Percentiles rank a stretch among this genome's conserved stretches.
Evolutionary conservation across 1,139 yeast genomes (phyloP).

Genomic region (Yamadazyma epiphylla): DNA sequence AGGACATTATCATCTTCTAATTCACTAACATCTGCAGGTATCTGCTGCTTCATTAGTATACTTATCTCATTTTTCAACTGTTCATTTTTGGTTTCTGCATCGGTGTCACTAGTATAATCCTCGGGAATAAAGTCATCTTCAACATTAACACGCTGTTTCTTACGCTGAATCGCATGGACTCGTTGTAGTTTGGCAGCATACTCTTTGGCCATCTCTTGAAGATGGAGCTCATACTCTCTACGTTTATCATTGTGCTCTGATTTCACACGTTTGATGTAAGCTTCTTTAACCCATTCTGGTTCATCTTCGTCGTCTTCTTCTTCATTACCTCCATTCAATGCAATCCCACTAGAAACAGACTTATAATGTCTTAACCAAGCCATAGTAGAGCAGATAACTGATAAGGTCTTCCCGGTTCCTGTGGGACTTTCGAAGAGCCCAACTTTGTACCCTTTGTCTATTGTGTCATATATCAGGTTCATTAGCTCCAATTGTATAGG

Average conservation of each 20-base stretch:
- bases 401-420: slow-evolving; percentile 90
- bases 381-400: slow-evolving; percentile 81
- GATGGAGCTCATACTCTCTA: slow-evolving; percentile 37
- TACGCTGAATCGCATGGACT: slow-evolving; percentile 8
- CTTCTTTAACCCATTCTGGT: slow-evolving; percentile 56
- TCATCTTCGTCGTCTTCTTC: slow-evolving; percentile 41
- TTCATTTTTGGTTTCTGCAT: slow-evolving; percentile 17
- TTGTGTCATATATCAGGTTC: slow-evolving; percentile 65
- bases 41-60: slow-evolving; percentile 29
- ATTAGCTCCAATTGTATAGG: slow-evolving; percentile 73
- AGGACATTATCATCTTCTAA: slow-evolving; percentile 20
- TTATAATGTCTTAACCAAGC: slow-evolving; percentile 77
- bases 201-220: slow-evolving; percentile 19
- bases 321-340: slow-evolving; percentile 9
- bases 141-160: slow-evolving; percentile 5
- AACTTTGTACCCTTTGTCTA: slow-evolving; percentile 56
- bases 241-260: slow-evolving; percentile 26
- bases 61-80: slow-evolving; percentile 43
- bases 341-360: slow-evolving; percentile 13
- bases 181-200: slow-evolving; percentile 11
- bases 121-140: slow-evolving; percentile 36
- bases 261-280: slow-evolving; percentile 33
- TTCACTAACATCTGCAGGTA: neutral
- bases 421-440: slow-evolving; percentile 94
- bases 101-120: slow-evolving; percentile 37